phyloP scores from a whole-genome alignment of 495 filamentous ascomycete species.

The Penicillium robsamsonii region DNA sequence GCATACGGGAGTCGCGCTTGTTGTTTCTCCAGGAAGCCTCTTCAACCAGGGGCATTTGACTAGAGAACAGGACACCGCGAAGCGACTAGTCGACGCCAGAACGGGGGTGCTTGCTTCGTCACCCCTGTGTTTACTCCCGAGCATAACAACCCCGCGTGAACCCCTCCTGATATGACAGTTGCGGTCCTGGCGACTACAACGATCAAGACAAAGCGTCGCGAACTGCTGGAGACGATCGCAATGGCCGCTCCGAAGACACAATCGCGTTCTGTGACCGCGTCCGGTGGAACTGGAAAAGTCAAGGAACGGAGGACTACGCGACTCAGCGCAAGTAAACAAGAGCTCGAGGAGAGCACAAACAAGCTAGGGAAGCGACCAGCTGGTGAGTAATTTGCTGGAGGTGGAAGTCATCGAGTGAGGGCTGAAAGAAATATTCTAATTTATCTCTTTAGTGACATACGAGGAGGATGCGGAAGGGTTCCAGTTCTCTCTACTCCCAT shows the following conservation, averaged over 20 bases:
- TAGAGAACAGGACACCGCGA: background rate
- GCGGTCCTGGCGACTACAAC: slow-evolving; percentile 40
- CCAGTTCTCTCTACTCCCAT: slow-evolving; percentile 48
- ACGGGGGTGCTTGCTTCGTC: background rate
- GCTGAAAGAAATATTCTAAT: slow-evolving; percentile 17
- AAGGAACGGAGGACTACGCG: slow-evolving; percentile 39
- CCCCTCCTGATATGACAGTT: slow-evolving; percentile 47
- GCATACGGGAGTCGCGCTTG: background rate
- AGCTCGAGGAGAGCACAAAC: slow-evolving; percentile 29
- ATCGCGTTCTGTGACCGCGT: slow-evolving; percentile 38
- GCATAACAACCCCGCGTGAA: slow-evolving; percentile 12
- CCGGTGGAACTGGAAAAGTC: slow-evolving; percentile 26
- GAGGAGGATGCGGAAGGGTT: slow-evolving; percentile 58
- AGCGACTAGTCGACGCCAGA: background rate
- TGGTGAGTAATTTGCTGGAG: slow-evolving; percentile 35
- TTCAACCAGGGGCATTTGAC: slow-evolving; percentile 2
- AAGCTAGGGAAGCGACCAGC: slow-evolving; percentile 43
- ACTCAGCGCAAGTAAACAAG: slow-evolving; percentile 42
- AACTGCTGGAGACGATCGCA: slow-evolving; percentile 42
- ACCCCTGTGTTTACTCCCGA: slow-evolving; percentile 5
- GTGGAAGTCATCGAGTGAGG: background rate
- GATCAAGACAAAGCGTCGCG: slow-evolving; percentile 45
- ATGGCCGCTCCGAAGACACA: slow-evolving; percentile 48
- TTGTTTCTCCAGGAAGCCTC: slow-evolving; percentile 7
- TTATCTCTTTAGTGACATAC: slow-evolving; percentile 34